Percentiles rank a stretch among this genome's conserved stretches.
Evolutionary conservation across 495 filamentous ascomycete genomes (phyloP).

Genomic region (Aspergillus incahuasiensis): DNA sequence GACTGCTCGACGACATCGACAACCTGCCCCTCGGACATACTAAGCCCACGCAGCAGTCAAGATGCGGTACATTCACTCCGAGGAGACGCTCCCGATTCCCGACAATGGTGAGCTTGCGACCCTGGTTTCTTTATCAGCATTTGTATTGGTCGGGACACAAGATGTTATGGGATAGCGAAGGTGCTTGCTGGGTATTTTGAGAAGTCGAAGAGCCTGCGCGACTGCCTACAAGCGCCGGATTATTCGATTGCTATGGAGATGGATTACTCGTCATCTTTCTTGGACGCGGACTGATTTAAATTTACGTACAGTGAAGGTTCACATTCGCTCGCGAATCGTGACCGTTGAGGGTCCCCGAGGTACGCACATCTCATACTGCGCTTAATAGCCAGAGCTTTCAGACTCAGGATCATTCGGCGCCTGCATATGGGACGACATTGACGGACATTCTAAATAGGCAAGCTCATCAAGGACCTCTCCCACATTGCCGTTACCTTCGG

Average conservation of each 20-base stretch:
- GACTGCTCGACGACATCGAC: constrained; percentile 43
- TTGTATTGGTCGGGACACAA: constrained; percentile 6
- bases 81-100: constrained; percentile 89
- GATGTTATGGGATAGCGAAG: background rate
- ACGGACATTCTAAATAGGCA: constrained; percentile 50
- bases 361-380: constrained; percentile 28
- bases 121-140: constrained; percentile 12
- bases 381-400: background rate
- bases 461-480: constrained; percentile 91
- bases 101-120: constrained; percentile 77
- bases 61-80: constrained; percentile 98
- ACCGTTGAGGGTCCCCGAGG: constrained; percentile 94
- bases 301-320: constrained; percentile 73
- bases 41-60: constrained; percentile 55
- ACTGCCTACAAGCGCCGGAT: constrained; percentile 1
- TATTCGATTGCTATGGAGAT: background rate
- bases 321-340: constrained; percentile 91
- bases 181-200: background rate
- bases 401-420: background rate
- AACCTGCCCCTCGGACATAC: constrained; percentile 43
- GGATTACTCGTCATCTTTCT: constrained; percentile 4
- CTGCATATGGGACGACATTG: background rate
- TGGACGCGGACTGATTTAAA: constrained; percentile 24
- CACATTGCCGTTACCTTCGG: constrained; percentile 96
- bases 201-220: background rate